These are phyloP conservation scores for Protostelium mycophagum DNA, from an alignment of 78 protist genomes.

Conservation along the genomic window DNA sequence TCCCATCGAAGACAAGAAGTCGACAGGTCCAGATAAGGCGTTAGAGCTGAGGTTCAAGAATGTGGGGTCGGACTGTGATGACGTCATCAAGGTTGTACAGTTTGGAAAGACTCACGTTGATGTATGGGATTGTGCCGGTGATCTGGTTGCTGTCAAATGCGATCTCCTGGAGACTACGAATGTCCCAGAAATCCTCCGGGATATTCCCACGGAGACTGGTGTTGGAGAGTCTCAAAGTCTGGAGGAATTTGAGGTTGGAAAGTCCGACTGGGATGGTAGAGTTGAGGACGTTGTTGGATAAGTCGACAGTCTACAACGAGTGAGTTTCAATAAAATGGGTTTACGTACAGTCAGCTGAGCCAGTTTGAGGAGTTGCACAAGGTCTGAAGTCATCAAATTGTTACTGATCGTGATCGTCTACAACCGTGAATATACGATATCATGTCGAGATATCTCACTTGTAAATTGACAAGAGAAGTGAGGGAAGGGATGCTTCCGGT, in stretches of 20 bases:
- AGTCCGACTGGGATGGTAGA: not conserved
- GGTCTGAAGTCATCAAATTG: not conserved
- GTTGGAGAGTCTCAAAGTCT: not conserved
- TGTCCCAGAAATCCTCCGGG: not conserved
- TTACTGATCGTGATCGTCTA: not conserved
- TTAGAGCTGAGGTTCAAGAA: not conserved
- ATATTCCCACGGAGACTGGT: not conserved
- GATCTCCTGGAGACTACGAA: not conserved
- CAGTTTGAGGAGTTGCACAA: not conserved
- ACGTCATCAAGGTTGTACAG: too few relatives aligned
- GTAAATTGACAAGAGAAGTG: not conserved
- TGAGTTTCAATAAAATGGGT: not conserved
- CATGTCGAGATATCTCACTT: not conserved
- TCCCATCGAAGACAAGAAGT: not conserved
- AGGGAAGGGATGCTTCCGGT: not conserved
- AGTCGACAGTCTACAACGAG: not conserved
- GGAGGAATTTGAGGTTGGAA: not conserved
- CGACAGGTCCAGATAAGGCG: not conserved
- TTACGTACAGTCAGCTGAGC: not conserved
- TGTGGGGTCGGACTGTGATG: not conserved
- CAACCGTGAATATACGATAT: not conserved
- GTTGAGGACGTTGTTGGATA: not conserved
- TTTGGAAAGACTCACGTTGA: not conserved
- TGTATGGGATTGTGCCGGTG: not conserved
- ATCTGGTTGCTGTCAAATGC: not conserved